A percentile compares a stretch with the other conserved stretches of the same genome.
phyloP scores from a whole-genome alignment of 176 grass and related monocot genomes.

The Lolium multiflorum region DNA sequence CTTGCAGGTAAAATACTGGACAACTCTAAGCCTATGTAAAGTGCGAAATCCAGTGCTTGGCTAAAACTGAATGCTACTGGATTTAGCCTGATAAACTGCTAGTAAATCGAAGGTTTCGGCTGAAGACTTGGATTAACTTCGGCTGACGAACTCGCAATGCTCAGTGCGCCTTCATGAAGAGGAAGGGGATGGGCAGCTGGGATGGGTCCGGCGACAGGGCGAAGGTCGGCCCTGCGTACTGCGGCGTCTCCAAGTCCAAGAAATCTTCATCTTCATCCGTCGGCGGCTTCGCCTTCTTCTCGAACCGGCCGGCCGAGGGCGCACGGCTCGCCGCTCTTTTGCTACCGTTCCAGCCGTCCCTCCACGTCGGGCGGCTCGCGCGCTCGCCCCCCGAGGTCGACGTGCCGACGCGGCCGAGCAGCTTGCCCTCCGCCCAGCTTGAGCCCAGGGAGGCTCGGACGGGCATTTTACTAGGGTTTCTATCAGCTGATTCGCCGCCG shows the following conservation, averaged over 20 bases:
- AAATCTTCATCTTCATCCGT: neutral
- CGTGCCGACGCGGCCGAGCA: neutral
- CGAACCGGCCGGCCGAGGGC: neutral
- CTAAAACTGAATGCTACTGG: no score
- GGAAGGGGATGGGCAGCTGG: neutral
- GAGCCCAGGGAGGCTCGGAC: neutral
- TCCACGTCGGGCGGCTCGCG: neutral
- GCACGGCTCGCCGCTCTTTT: neutral
- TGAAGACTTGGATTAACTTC: no score
- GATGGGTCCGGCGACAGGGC: neutral
- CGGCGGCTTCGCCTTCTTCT: neutral
- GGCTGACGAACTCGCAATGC: no score
- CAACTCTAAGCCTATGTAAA: no score
- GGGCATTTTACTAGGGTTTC: neutral
- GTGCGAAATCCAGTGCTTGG: no score
- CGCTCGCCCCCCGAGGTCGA: neutral
- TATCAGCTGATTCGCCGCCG: no score
- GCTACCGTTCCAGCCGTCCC: neutral
- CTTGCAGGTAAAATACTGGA: no score
- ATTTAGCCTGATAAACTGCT: no score
- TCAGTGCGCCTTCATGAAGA: neutral
- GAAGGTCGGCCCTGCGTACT: neutral
- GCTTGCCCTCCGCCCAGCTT: neutral
- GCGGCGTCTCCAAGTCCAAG: neutral
- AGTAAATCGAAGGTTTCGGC: no score